Evolutionary conservation across 1,139 yeast genomes (phyloP).

Genomic region (Kurtzmaniella quercitrusa): DNA sequence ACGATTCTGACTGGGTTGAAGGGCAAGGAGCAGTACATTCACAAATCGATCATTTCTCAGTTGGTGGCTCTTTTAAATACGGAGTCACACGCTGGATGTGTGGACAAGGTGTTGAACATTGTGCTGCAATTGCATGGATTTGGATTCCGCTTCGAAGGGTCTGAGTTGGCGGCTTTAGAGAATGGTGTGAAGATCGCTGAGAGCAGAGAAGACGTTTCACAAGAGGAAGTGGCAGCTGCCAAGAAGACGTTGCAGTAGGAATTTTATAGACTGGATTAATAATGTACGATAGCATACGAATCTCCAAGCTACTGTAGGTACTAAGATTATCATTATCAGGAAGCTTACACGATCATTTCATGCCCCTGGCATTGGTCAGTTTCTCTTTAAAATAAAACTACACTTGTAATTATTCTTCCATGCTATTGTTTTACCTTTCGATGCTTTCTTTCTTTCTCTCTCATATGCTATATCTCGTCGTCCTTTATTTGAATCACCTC

Average conservation of each 20-base stretch:
- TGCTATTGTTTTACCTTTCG: too few relatives aligned
- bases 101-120: conserved; percentile 59
- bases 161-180: conserved; percentile 41
- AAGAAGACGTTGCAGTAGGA: conserved; percentile 32
- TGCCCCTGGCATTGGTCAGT: too few relatives aligned
- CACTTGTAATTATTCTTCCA: too few relatives aligned
- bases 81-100: conserved; percentile 46
- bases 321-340: too few relatives aligned
- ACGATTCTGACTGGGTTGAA: conserved; percentile 49
- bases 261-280: neutral
- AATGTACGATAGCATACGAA: neutral
- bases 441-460: too few relatives aligned
- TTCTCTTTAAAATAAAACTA: too few relatives aligned
- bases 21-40: conserved; percentile 24
- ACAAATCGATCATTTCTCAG: conserved; percentile 33
- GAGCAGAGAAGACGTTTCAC: conserved; percentile 43
- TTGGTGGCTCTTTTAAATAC: conserved; percentile 32
- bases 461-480: too few relatives aligned
- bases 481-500: too few relatives aligned
- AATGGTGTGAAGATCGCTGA: conserved; percentile 41
- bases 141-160: conserved; percentile 42
- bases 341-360: too few relatives aligned
- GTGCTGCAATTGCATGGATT: conserved; percentile 44
- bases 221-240: conserved; percentile 48
- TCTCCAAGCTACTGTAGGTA: too few relatives aligned